Evolutionary conservation across 2,329 filamentous ascomycete species (phyloP), one percentile per base, ranked within the genome.

Genomic region (Malbranchea zuffiana): DNA sequence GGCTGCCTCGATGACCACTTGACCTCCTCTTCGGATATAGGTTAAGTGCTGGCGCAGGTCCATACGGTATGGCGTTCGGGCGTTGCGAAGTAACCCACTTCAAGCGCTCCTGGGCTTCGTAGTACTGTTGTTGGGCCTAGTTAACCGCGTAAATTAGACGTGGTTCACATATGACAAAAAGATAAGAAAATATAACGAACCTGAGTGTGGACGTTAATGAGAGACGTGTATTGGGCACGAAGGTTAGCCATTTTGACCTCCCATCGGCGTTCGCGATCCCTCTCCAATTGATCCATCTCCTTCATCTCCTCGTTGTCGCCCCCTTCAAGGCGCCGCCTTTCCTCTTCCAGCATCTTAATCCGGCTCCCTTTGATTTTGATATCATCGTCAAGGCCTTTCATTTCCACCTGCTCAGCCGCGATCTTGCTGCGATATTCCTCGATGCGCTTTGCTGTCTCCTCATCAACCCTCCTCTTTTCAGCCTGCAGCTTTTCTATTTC

Each of bases 311-410:
- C 65, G 16, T 56, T 67, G 35, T 67, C 64, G 15, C 59, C 60
- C n/a, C 58, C 60, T 12, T 66, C 62, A 24, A 62, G 52, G 24
- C 63, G 63, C 49, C 72, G 67, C 42, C 69, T 57, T 52, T 75
- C 68, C 40, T 74, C 69, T 50, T 80, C 74, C 5, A 79, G 59
- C 24, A 67, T 64, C 57, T 78, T 77, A 54, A 78, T 71, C 32
- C 74, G 68, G 3, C 63, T 65, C 16, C 71, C 72, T 46, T 72
- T 76, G 44, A 75, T 68, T 42, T 71, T 70, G 32, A 78, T 72
- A 36, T 73, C 69, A 27, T 79, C 75, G 39, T 80, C 75, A 25
- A 79, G 59, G 5, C 55, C 50, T 44, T 71, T 76, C 57, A 76
- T 70, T 8, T 62, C 57, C 5, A 50, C 46, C 40, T 67, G 63